Conservation (phyloP, 2,329 filamentous ascomycete genomes). For the Trichoderma koningiopsis region DNA sequence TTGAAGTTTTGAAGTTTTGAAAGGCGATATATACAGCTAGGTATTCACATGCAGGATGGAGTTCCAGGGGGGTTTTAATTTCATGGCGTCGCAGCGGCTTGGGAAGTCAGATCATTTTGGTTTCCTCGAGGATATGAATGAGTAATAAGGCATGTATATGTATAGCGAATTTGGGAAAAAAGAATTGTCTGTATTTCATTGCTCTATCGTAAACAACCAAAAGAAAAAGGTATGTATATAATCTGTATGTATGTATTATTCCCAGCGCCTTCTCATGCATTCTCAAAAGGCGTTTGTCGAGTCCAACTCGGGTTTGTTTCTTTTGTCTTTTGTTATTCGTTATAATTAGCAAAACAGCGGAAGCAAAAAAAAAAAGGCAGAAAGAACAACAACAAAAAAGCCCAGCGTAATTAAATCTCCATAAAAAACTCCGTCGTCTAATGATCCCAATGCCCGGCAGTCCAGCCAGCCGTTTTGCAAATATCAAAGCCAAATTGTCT, state of each 20-base stretch:
- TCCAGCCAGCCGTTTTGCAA: neutral
- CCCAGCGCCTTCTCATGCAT: neutral
- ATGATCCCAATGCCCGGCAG: neutral
- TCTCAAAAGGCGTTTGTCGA: neutral
- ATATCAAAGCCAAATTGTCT: neutral
- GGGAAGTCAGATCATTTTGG: neutral
- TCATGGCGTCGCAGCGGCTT: neutral
- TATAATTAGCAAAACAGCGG: neutral
- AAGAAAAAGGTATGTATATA: neutral
- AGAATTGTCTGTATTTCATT: neutral
- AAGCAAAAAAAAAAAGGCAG: no score
- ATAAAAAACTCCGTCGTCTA: slow-evolving; percentile 14
- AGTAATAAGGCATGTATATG: neutral
- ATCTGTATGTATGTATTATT: neutral
- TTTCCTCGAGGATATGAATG: no score
- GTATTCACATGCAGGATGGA: neutral
- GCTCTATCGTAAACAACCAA: neutral
- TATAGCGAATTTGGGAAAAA: neutral
- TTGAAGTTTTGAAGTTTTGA: neutral
- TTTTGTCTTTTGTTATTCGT: neutral
- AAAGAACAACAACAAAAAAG: neutral
- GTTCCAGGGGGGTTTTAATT: neutral
- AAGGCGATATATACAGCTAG: neutral
- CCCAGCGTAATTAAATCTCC: slow-evolving; percentile 8
- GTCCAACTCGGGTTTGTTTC: neutral